Conservation (phyloP, 805 yeast species). For the Candida methanosorbosa region DNA sequence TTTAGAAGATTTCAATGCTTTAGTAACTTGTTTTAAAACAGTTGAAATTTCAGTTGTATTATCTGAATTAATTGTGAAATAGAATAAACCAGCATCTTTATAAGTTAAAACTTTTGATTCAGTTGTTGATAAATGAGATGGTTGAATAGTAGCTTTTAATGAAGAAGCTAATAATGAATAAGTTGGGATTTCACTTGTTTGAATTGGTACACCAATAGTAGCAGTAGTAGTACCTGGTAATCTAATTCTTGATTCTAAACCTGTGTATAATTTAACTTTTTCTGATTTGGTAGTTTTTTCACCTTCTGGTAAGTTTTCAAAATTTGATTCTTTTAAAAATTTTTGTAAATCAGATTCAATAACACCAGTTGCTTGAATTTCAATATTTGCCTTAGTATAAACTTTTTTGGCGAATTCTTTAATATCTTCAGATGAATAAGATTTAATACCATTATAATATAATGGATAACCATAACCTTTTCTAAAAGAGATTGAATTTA, state of each 20-base stretch:
- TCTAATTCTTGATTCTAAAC: constrained; percentile 64
- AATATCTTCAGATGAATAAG: constrained; percentile 56
- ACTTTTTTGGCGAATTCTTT: constrained; percentile 55
- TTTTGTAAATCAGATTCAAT: constrained; percentile 57
- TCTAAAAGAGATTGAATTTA: constrained; percentile 78
- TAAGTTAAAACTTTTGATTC: constrained; percentile 51
- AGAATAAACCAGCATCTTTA: constrained; percentile 76
- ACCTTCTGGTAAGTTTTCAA: constrained; percentile 57
- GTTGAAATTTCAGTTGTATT: constrained; percentile 38
- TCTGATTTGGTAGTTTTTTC: constrained; percentile 32
- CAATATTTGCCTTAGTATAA: constrained; percentile 63
- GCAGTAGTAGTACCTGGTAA: constrained; percentile 59
- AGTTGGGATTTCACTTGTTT: constrained; percentile 52
- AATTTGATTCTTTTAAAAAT: constrained; percentile 59
- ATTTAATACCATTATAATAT: constrained; percentile 55
- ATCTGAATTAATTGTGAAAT: constrained; percentile 53
- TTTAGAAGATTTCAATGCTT: constrained; percentile 41
- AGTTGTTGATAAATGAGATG: constrained; percentile 46
- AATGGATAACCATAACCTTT: constrained; percentile 81
- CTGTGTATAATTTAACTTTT: constrained; percentile 36
- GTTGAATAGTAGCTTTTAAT: constrained; percentile 39
- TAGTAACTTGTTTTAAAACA: constrained; percentile 53
- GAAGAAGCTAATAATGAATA: constrained; percentile 66
- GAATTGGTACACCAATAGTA: constrained; percentile 73
- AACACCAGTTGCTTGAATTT: constrained; percentile 68